phyloP scores from a whole-genome alignment of 371 early-diverging fungal species.

The Apophysomyces trapeziformis region DNA sequence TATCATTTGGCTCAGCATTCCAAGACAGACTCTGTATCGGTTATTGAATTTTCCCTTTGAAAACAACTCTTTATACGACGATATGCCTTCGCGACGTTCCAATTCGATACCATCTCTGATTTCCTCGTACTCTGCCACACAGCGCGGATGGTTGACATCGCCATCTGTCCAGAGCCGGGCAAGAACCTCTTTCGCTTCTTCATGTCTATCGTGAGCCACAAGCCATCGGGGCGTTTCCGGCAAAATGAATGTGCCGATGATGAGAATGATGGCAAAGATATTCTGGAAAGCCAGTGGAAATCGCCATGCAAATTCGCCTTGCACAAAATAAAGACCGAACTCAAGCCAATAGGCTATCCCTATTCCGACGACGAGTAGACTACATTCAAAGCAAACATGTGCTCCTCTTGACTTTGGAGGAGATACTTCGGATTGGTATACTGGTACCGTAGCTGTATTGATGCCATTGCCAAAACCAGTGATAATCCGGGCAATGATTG shows the following conservation, averaged over 20 bases:
- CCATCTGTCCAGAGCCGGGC: constrained; percentile 44
- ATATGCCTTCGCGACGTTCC: constrained; percentile 43
- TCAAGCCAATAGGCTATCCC: constrained; percentile 52
- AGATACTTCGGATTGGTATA: constrained; percentile 53
- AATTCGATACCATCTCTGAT: constrained; percentile 43
- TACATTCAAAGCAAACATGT: constrained; percentile 42
- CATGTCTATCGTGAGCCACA: constrained; percentile 41
- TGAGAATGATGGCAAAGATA: constrained; percentile 50
- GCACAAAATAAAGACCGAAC: constrained; percentile 43
- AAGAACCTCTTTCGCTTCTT: constrained; percentile 43
- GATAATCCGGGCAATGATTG: constrained; percentile 53
- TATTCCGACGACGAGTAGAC: constrained; percentile 38
- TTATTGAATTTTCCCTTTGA: constrained; percentile 46
- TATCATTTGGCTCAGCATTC: constrained; percentile 48
- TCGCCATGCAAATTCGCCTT: constrained; percentile 50
- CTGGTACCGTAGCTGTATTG: constrained; percentile 55
- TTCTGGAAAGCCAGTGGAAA: constrained; percentile 58
- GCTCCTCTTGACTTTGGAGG: constrained; percentile 52
- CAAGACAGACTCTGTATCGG: constrained; percentile 46
- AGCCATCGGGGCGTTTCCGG: constrained; percentile 68
- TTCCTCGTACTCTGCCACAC: constrained; percentile 43
- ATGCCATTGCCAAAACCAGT: constrained; percentile 62
- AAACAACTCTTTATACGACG: constrained; percentile 48
- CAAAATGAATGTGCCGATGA: constrained; percentile 46
- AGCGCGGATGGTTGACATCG: constrained; percentile 33